A percentile compares a stretch with the other conserved stretches of the same genome.
phyloP scores from a whole-genome alignment of 2,329 filamentous ascomycete species.

The Colletotrichum limetticola region DNA sequence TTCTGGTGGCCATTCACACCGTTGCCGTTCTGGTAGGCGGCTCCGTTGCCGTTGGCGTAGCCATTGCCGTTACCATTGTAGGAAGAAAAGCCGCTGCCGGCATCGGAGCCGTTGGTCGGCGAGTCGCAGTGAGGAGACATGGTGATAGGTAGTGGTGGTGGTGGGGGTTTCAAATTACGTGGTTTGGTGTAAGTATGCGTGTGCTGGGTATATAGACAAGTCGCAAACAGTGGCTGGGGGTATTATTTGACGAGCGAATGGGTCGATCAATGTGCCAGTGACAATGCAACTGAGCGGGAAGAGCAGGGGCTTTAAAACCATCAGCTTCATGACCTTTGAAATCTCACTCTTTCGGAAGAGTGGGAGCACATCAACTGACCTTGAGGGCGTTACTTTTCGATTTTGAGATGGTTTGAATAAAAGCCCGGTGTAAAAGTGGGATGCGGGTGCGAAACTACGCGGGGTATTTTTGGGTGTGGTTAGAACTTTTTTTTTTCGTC shows the following conservation, averaged over 20 bases:
- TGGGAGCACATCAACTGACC: slow-evolving; percentile 33
- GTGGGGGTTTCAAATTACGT: slow-evolving; percentile 1
- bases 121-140: slow-evolving; percentile 51
- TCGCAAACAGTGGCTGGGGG: slow-evolving; percentile 14
- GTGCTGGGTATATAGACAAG: slow-evolving; percentile 1
- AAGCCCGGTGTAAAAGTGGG: slow-evolving; percentile 28
- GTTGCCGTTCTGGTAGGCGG: slow-evolving; percentile 24
- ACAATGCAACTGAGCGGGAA: slow-evolving; percentile 10
- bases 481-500: slow-evolving; percentile 1
- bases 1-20: slow-evolving; percentile 26
- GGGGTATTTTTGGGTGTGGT: slow-evolving; percentile 4
- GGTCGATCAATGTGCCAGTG: slow-evolving; percentile 15
- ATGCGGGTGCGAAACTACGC: slow-evolving; percentile 27
- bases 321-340: slow-evolving; percentile 19
- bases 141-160: slow-evolving; percentile 32
- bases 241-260: slow-evolving; percentile 7
- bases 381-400: slow-evolving; percentile 8
- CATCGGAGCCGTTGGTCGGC: slow-evolving; percentile 39
- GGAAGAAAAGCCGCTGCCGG: slow-evolving; percentile 26
- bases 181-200: neutral
- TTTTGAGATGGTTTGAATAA: slow-evolving; percentile 26
- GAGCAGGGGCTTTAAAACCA: slow-evolving; percentile 26
- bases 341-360: slow-evolving; percentile 16
- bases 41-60: slow-evolving; percentile 34
- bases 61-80: slow-evolving; percentile 37